Evolutionary conservation across 768 basidiomycete species (phyloP), one percentile per base, ranked within the genome.

Genomic region (Tulasnella sp.): DNA sequence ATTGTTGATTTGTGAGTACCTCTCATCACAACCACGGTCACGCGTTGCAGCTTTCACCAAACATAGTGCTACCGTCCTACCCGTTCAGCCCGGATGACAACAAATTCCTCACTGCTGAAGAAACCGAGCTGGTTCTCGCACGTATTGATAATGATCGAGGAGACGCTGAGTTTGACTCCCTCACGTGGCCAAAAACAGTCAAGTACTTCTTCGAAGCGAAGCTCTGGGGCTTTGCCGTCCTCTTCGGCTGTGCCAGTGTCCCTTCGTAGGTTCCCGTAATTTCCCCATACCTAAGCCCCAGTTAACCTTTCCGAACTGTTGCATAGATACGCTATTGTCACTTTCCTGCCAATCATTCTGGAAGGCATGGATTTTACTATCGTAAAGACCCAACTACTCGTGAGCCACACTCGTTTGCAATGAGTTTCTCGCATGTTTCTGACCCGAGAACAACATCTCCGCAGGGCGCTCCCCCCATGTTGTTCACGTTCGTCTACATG

Each of bases 101-200:
- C 17, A 57, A 24, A 2, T 57, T 57, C 55, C 55, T 57, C 24
- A 57, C 55, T 8, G 25, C 55, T 21, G 55, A 57, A 27, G 27
- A 57, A 45, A 57, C 55, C 22, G 55, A 25, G 27, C 48, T 44
- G 22, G 43, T 57, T 27, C 25, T 27, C 12, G 17, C 12, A 15
- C 10, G 55, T 2, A 57, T 57, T 24, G 29, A 57, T 2, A 43
- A 57, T 9, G 55, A 57, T 34, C 42, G 55, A 5, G 45, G 45
- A 8, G 55, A 57, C 48, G 55, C 55, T 17, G 48, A 52, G 24
- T 57, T 29, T 31, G 55, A 57, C n/a, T n/a, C 55, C 2, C 27
- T 57, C 25, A 57, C 55, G 2, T 17, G 25, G 9, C 4, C 44
- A 17, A 57, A 57, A 43, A 24, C 41, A 38, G 17, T 53, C 27